Base-by-base conservation (phyloP, 2,329 filamentous ascomycete genomes). In the Colletotrichum kahawae region DNA sequence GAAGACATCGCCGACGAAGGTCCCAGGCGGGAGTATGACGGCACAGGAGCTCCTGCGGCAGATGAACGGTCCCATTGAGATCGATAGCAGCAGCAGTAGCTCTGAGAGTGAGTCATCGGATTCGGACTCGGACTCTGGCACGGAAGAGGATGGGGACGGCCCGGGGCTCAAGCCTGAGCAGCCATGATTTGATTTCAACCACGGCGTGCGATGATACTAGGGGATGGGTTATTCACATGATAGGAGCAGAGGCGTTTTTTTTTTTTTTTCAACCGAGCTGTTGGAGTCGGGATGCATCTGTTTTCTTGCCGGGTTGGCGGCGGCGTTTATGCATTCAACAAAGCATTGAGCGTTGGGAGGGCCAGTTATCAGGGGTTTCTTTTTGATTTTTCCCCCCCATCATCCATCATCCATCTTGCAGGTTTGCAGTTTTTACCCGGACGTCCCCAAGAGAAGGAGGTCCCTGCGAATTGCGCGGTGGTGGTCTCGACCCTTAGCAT, bases 1-100 rank as follows among this genome's bases (percentile, higher is more conserved):
- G 13, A 74, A 59, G 13, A 48, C 74, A 12, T 38, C 65, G 5
- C 24, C 54, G 14, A 65, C 63, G 14, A 31, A 14, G 33, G 43
- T 4, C 0, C 43, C n/a, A 3, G 43, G 43, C 43, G 43, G 43
- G 10, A 4, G n/a, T 21, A 51, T 83, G 80, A 71, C 72, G 38
- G 68, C 69, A 12, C 38, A 72, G 24, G 29, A 57, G 13, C 33
- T 72, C 33, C 69, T 67, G 12, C 43, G 33, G 31, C 60, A 67
- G 54, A 43, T 67, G 31, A 18, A 62, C 18, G 59, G 59, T 9
- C 29, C 31, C 9, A 33, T 43, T 36, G 56, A 48, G 67, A 60
- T 60, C 16, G 57, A 60, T 33, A 33, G 33, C 29, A 60, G 54
- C 54, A 57, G 57, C 57, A 60, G 69, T 7, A 34, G 33, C 12